Percentiles rank a stretch among this genome's conserved stretches.
phyloP scores from a whole-genome alignment of 2,329 filamentous ascomycete species.

The Hypoxylon sp. region DNA sequence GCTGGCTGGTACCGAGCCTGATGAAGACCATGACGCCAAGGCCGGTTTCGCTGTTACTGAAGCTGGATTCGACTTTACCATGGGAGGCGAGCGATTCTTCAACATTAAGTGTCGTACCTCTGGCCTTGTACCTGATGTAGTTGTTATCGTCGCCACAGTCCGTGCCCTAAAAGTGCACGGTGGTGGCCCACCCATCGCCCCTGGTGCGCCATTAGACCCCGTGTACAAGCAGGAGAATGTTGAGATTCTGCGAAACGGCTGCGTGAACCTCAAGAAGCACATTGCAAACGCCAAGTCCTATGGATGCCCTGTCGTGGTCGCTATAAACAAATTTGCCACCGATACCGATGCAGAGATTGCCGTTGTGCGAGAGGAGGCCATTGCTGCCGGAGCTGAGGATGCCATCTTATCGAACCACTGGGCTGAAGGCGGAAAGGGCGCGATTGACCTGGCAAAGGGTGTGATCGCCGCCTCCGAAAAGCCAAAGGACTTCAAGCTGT shows the following conservation, averaged over 20 bases:
- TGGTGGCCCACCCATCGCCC: conserved; percentile 92
- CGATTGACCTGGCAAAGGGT: conserved; percentile 87
- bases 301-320: conserved; percentile 93
- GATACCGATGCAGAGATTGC: conserved; percentile 94
- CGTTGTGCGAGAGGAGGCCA: conserved; percentile 89
- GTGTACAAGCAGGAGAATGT: conserved; percentile 96
- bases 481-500: conserved; percentile 87
- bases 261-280: conserved; percentile 95
- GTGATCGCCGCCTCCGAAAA: conserved; percentile 87
- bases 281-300: conserved; percentile 91
- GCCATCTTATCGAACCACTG: conserved; percentile 96
- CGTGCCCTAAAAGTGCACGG: conserved; percentile 97
- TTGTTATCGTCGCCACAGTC: conserved; percentile 95
- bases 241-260: conserved; percentile 89
- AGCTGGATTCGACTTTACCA: conserved; percentile 98
- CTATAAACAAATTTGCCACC: conserved; percentile 96
- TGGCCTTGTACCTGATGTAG: conserved; percentile 90
- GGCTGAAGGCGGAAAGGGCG: conserved; percentile 93
- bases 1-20: conserved; percentile 92
- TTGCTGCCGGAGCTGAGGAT: conserved; percentile 92
- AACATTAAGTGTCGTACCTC: conserved; percentile 99
- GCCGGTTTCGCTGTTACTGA: conserved; percentile 96
- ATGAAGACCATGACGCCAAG: conserved; percentile 86
- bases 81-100: conserved; percentile 99
- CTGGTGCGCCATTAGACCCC: conserved; percentile 85